phyloP scores from a whole-genome alignment of 2,329 filamentous ascomycete genomes.

The Arachnopeziza araneosa region DNA sequence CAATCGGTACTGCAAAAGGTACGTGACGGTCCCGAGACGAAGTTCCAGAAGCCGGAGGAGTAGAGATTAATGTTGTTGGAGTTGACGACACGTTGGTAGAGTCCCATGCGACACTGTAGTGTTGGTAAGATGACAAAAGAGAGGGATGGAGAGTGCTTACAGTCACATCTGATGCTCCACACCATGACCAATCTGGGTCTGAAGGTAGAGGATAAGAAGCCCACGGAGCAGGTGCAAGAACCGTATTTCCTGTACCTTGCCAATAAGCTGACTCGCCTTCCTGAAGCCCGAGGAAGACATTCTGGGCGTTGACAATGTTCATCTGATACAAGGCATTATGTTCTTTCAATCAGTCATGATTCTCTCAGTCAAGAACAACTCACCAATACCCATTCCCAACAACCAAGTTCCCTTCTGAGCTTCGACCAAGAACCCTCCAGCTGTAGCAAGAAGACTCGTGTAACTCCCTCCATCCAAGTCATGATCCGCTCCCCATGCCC shows the following conservation, averaged over 20 bases:
- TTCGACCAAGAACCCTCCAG: neutral
- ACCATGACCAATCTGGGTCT: neutral
- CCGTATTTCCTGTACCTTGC: neutral
- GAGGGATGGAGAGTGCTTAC: neutral
- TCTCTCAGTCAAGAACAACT: neutral
- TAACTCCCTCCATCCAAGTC: slow-evolving; percentile 22
- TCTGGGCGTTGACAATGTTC: neutral
- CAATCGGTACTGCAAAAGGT: neutral
- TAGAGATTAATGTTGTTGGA: slow-evolving; percentile 42
- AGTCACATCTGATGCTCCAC: neutral
- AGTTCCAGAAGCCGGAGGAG: slow-evolving; percentile 41
- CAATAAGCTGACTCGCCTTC: neutral
- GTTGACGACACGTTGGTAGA: slow-evolving; percentile 13
- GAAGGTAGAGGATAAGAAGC: neutral
- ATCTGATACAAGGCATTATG: neutral
- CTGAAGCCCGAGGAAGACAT: neutral
- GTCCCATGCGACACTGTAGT: slow-evolving; percentile 10
- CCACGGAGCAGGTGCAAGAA: neutral
- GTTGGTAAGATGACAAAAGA: slow-evolving; percentile 2
- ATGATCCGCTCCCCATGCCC: slow-evolving; percentile 16
- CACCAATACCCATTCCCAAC: neutral
- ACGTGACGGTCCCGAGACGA: neutral
- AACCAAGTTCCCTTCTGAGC: neutral
- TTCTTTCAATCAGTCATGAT: neutral
- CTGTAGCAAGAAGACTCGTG: neutral